Percentiles rank a stretch among this genome's conserved stretches.
Evolutionary conservation across 23 red algal species (phyloP).

Genomic region (Chondrus crispus): DNA sequence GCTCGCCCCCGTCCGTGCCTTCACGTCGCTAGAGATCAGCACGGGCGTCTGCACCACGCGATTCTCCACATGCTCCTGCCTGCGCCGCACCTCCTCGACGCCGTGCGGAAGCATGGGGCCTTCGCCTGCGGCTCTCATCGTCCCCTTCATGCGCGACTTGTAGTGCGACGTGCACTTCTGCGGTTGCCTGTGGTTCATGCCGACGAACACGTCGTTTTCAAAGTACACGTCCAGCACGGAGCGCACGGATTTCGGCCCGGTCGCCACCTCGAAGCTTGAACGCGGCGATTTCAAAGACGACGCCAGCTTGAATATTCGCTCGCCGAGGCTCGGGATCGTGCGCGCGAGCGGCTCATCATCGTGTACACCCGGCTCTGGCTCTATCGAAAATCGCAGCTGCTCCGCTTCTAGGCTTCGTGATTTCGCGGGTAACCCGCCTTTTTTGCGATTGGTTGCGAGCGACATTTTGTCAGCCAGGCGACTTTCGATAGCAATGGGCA

Average conservation of each 20-base stretch:
- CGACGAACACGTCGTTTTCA: conserved; percentile 6
- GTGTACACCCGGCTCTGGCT: no score
- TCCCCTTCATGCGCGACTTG: neutral
- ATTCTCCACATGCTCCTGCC: conserved; percentile 23
- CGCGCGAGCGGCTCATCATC: no score
- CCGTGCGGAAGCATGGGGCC: neutral
- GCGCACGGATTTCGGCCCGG: neutral
- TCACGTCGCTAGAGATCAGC: neutral
- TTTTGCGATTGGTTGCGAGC: no score
- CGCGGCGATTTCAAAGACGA: no score
- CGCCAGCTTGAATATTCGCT: no score
- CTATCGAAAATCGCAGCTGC: no score
- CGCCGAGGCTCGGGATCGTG: no score
- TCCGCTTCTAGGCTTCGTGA: no score
- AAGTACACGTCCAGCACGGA: neutral
- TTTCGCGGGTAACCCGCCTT: no score
- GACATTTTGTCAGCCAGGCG: no score
- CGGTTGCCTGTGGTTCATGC: conserved; percentile 1
- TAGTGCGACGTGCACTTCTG: neutral
- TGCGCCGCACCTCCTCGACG: conserved; percentile 22
- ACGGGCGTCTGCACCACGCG: conserved; percentile 24
- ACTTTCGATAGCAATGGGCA: no score
- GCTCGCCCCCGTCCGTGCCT: neutral
- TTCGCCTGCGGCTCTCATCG: neutral
- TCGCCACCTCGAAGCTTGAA: no score